These are phyloP conservation scores for Mycosarcoma maydis DNA, from an alignment of 1,284 basidiomycete genomes.

Conservation along the genomic window DNA sequence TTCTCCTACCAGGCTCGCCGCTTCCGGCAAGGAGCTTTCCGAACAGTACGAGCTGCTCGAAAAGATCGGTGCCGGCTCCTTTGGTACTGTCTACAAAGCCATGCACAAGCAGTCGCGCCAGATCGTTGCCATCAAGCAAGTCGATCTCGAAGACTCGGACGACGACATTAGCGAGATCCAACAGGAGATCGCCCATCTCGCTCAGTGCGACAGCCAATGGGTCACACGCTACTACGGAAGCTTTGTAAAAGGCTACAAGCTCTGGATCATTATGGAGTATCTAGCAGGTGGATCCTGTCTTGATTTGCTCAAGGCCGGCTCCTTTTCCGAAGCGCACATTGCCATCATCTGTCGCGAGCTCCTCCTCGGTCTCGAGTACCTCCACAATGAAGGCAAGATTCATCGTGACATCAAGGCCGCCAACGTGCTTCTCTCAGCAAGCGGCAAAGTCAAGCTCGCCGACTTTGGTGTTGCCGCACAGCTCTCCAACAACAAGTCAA, in stretches of 20 bases:
- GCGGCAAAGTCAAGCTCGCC: slow-evolving; percentile 93
- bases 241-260: slow-evolving; percentile 93
- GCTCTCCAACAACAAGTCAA: slow-evolving; percentile 77
- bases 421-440: slow-evolving; percentile 88
- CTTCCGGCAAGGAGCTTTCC: slow-evolving; percentile 55
- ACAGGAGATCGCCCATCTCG: slow-evolving; percentile 93
- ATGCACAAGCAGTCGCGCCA: slow-evolving; percentile 92
- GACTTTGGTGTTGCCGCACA: slow-evolving; percentile 97
- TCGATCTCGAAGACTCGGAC: slow-evolving; percentile 72
- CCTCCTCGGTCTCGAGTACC: slow-evolving; percentile 90
- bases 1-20: slow-evolving; percentile 35
- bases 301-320: slow-evolving; percentile 89
- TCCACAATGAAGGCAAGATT: slow-evolving; percentile 93
- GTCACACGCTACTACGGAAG: slow-evolving; percentile 96
- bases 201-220: slow-evolving; percentile 93
- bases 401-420: slow-evolving; percentile 99
- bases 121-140: slow-evolving; percentile 97
- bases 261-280: slow-evolving; percentile 99
- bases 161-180: slow-evolving; percentile 75
- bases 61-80: slow-evolving; percentile 96
- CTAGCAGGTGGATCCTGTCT: slow-evolving; percentile 97
- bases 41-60: slow-evolving; percentile 86
- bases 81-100: slow-evolving; percentile 91
- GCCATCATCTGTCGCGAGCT: slow-evolving; percentile 93
- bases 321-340: slow-evolving; percentile 90